Base-by-base conservation (phyloP, 1,284 basidiomycete species). In the Rhodotorula sp. region DNA sequence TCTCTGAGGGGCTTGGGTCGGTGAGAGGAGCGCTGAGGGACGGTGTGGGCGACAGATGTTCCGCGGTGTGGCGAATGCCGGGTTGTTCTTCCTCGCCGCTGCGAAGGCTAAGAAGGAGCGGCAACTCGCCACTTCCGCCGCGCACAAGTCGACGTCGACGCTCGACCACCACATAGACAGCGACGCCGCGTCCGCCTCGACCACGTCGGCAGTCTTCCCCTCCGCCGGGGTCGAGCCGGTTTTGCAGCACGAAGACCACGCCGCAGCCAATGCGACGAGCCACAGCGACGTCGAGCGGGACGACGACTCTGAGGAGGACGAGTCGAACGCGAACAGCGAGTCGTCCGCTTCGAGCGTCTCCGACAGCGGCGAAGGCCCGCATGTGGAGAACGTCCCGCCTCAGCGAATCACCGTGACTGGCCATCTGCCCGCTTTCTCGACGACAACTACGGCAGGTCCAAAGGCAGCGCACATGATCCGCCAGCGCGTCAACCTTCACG, bases 401-500 rank as follows among this genome's bases (percentile, higher is more conserved):
- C 9, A 2, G 32, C 64, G 64, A 6, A 49, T 65, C 19, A 62
- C 39, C 5, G 70, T 61, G 27, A 68, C 62, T 11, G 66, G 70
- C 8, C 70, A 58, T 13, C 60, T 65, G 0, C 66, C 63, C 19
- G 36, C 44, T 10, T 71, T 68, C 59, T 54, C 63, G 19, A 29
- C 36, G 22, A 13, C 48, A 9, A 10, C 48, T 27, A 2, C 19
- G 7, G 24, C 27, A 1, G 15, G 15, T 10, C 52, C 2, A 22
- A 57, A 49, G 22, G 48, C 27, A 27, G 36, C 60, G 49, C 81
- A 84, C 61, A 89, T 90, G 85, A 91, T 98, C 71, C 86, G 94
- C 46, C 93, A 98, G 80, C 87, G 95, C 22, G 88, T 98, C 29
- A 87, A 89, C 22, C 88, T 89, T 7, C 83, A 84, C 36, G 95